Base-by-base conservation (phyloP, 805 yeast genomes). In the Ogataea methanolica region DNA sequence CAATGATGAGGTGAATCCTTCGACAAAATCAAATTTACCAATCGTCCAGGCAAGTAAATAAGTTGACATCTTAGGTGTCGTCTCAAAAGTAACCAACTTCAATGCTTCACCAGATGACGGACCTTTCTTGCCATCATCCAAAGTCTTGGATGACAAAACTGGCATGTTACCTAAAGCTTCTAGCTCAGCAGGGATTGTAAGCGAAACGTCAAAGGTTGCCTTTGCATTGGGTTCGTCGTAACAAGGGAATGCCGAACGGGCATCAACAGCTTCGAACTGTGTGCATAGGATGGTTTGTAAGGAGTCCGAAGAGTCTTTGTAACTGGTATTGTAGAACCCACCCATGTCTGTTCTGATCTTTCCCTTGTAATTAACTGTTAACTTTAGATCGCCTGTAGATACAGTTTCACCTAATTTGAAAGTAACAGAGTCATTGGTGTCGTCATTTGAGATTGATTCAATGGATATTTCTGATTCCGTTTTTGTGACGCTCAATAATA, bases 191-290 rank as follows among this genome's bases (percentile, higher is more conserved):
- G 56, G 50, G 26, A 61, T 61, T 4, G 71, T 60, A 1, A 71
- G 56, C 23, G 65, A 69, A 33, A 86, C 74, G 33, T 67, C 61
- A 61, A 85, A 76, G 3, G 80, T 74, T 17, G 85, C 83, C 63
- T 77, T 78, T 42, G 74, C 60, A 45, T 69, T 71, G 2, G 83
- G 83, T 58, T 79, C 83, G 57, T 79, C 83, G 47, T 75, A 62
- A 58, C 81, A 78, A 8, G 83, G 83, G 58, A 79, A 78, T 6
- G 82, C 79, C 46, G 79, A 69, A 56, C 83, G 67, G 17, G 82
- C 82, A 55, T 77, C 82, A 3, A 80, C 75, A 22, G 83, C 78
- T 61, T 79, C 83, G 47, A 79, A 78, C 55, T 79, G 83, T 11
- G 83, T 79, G 17, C 78, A 69, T 11, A 75, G 65, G 70, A 77